Evolutionary conservation across 495 filamentous ascomycete genomes (phyloP), one percentile per base, ranked within the genome.

Genomic region (Durotheca rogersii): DNA sequence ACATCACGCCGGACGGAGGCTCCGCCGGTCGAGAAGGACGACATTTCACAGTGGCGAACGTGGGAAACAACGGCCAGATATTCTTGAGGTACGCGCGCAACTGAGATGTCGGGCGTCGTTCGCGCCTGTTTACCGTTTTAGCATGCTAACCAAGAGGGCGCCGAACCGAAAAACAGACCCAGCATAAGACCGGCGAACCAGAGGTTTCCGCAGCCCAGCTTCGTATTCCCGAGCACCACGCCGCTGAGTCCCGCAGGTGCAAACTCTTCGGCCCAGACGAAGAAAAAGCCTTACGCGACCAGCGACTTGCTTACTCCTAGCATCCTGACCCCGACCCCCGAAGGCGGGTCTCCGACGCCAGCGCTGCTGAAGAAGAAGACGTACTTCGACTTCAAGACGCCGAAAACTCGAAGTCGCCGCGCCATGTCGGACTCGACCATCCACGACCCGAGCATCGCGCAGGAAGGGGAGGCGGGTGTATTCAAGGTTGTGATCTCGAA

Each of bases 1-100:
- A 75, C 23, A 64, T 79, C 40, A 62, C 73, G 3, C 74, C 72
- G 4, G 78, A 81, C 41, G 74, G 72, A 29, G 65, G 66, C 17
- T 73, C 70, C 14, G 73, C 69, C n/a, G 78, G 77, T 6, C 69
- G 76, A 51, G 76, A 78, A 70, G 88, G 84, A 18, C 78, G 88
- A 39, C 87, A 93, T 62, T 97, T 96, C 68, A 88, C 89, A 7
- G 92, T 96, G 46, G 90, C 88, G 17, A 96, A 95, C 71, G 86
- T 97, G 47, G 91, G 90, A 36, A 88, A 90, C 63, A 92, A 93
- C 72, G 92, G 92, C 27, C 85, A 86, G 68, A 90, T 97, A 67
- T 97, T 93, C 67, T 72, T 97, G 49, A 89, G 91, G 92, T 96
- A 87, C 65, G 80, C 64, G 14, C 20, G n/a, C n/a, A n/a, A n/a